Evolutionary conservation across 805 yeast species (phyloP), one percentile per base, ranked within the genome.

Genomic region (Lachancea nothofagi): DNA sequence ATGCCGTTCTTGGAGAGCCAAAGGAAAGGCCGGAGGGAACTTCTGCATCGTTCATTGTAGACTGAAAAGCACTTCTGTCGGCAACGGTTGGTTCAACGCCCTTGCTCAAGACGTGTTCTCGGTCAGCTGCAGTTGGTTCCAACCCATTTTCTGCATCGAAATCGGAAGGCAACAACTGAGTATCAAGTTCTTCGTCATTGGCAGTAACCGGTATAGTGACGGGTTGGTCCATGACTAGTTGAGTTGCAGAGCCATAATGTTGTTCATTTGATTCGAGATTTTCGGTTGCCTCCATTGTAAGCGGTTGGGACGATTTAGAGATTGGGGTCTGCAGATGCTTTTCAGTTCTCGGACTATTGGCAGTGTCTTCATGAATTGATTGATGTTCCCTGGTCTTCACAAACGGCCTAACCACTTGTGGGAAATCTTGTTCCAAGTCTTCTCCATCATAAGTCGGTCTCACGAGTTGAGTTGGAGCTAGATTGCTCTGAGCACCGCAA

Each of bases 381-480:
- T n/a, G n/a, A n/a, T n/a, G n/a, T n/a, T n/a, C n/a, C n/a, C n/a
- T n/a, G n/a, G n/a, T n/a, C n/a, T n/a, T n/a, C n/a, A n/a, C n/a
- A n/a, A n/a, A n/a, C n/a, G 34, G n/a, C n/a, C 8, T 29, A 7
- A n/a, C n/a, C 17, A 21, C 14, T 20, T 20, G 8, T 4, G 27
- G 19, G 13, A 35, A 35, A 21, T 35, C 38, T 13, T 26, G 31
- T 22, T 35, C 38, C 17, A 35, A 35, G 19, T 49, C 48, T 12
- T 44, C 61, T 24, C 55, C 62, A 5, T 42, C 53, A 41, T 58
- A 58, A 15, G 54, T 35, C 19, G 45, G 47, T 3, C 50, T 29
- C 6, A 55, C 42, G 3, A 40, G 22, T 23, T 38, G 42, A 12
- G 38, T 38, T 19, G 28, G 27, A 12, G 34, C 10, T 10, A 29